Evolutionary conservation across 1,284 basidiomycete species (phyloP).

Genomic region (Papiliotrema flavescens): DNA sequence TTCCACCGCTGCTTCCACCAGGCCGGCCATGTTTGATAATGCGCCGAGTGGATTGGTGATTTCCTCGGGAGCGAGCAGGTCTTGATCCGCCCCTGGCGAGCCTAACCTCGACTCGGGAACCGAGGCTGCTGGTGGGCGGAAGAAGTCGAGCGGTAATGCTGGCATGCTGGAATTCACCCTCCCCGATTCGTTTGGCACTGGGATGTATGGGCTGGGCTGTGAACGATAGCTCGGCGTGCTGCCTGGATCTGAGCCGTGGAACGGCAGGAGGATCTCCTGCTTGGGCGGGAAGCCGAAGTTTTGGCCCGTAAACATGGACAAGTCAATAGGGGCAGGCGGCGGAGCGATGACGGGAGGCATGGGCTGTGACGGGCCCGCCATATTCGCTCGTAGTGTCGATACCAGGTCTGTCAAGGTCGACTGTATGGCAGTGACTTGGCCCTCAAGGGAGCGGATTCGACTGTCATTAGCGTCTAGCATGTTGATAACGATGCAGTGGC

Average conservation of each 20-base stretch:
- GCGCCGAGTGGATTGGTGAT: constrained; percentile 46
- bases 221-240: constrained; percentile 2
- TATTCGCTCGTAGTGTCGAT: constrained; percentile 46
- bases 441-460: constrained; percentile 80
- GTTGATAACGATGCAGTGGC: constrained; percentile 41
- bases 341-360: background rate
- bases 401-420: constrained; percentile 73
- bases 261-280: constrained; percentile 2
- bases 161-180: background rate
- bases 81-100: constrained; percentile 34
- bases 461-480: constrained; percentile 53
- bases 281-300: constrained; percentile 13
- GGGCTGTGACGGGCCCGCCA: constrained; percentile 10
- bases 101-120: constrained; percentile 41
- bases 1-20: constrained; percentile 49
- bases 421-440: constrained; percentile 77
- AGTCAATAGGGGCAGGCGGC: background rate
- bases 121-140: constrained; percentile 10
- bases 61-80: constrained; percentile 38
- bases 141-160: background rate
- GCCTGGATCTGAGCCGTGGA: constrained; percentile 6
- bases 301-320: background rate
- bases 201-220: constrained; percentile 6
- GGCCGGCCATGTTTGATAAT: constrained; percentile 48
- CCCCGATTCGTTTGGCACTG: background rate